phyloP scores from a whole-genome alignment of 2,329 filamentous ascomycete species.

The Leptographium wingfieldii region DNA sequence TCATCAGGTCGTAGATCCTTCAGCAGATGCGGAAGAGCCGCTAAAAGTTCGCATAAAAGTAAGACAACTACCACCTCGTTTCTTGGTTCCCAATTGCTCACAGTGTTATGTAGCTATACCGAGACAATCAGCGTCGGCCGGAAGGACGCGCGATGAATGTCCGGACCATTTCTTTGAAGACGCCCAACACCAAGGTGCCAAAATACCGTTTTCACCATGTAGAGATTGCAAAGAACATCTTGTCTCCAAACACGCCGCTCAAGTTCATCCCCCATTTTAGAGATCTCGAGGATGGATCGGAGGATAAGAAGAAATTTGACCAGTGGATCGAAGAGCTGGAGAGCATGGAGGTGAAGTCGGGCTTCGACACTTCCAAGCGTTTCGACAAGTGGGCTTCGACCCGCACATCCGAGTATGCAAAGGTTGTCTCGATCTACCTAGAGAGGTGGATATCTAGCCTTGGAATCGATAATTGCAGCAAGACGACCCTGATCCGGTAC shows the following conservation, averaged over 20 bases:
- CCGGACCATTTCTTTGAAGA: constrained; percentile 32
- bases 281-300: constrained; percentile 38
- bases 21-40: constrained; percentile 21
- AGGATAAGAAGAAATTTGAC: constrained; percentile 40
- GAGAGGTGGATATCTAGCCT: constrained; percentile 40
- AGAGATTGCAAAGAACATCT: constrained; percentile 45
- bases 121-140: constrained; percentile 7
- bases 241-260: constrained; percentile 47
- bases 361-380: constrained; percentile 41
- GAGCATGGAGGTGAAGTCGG: constrained; percentile 43
- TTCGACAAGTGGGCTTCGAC: constrained; percentile 37
- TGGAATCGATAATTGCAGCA: constrained; percentile 37
- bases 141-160: constrained; percentile 5
- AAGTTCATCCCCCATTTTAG: constrained; percentile 47
- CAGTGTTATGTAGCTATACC: constrained; percentile 3
- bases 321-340: constrained; percentile 45
- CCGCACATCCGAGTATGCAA: constrained; percentile 37
- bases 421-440: constrained; percentile 38
- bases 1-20: constrained; percentile 18
- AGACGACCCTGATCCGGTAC: constrained; percentile 37
- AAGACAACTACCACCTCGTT: not conserved
- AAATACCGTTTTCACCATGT: constrained; percentile 47
- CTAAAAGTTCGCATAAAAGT: constrained; percentile 42
- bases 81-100: not conserved
- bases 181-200: constrained; percentile 40